Base-by-base conservation (phyloP, 352 stramenopile genomes). In the Pythium dissimile region DNA sequence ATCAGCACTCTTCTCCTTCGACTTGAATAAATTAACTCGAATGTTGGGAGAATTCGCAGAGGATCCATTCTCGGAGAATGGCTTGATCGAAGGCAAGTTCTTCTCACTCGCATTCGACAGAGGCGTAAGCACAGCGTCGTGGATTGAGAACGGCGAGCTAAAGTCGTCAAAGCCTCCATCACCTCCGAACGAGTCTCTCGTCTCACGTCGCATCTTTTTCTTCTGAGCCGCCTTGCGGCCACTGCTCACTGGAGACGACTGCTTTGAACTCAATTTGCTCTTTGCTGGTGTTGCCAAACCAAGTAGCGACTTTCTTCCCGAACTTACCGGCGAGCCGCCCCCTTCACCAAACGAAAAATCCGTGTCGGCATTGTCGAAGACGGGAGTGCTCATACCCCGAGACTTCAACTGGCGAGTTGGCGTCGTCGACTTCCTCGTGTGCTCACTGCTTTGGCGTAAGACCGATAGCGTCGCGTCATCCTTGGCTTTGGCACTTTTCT, bases 41-140 rank as follows among this genome's bases (percentile, higher is more conserved):
- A 89, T 82, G 15, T 73, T 67, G 0, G 75, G 79, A 1, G 76
- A 85, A 2, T 75, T 47, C 7, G 41, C 15, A 3, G 37, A 42
- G 1, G 37, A 42, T 13, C 34, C 44, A 20, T 58, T 48, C 27
- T 78, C 71, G 0, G 72, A 80, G 57, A 86, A 88, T 1, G 71
- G 71, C 18, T 72, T 72, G 50, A 86, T 86, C 1, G 69, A 77
- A 10, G 72, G 68, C 24, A 89, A 58, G 23, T 77, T 79, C 11
- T 81, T 77, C 55, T 88, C 73, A 34, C 81, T 91, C 30, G 77
- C 80, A 47, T 89, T 87, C 0, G 80, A 89, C 1, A 92, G 28
- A 3, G 82, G 82, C 0, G 79, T 89, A n/a, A 89, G 43, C n/a
- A 74, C 52, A 4, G 66, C 76, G 8, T 84, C 76, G 26, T 86